Evolutionary conservation across 805 yeast genomes (phyloP), one percentile per base, ranked within the genome.

Genomic region (Candida wancherniae): DNA sequence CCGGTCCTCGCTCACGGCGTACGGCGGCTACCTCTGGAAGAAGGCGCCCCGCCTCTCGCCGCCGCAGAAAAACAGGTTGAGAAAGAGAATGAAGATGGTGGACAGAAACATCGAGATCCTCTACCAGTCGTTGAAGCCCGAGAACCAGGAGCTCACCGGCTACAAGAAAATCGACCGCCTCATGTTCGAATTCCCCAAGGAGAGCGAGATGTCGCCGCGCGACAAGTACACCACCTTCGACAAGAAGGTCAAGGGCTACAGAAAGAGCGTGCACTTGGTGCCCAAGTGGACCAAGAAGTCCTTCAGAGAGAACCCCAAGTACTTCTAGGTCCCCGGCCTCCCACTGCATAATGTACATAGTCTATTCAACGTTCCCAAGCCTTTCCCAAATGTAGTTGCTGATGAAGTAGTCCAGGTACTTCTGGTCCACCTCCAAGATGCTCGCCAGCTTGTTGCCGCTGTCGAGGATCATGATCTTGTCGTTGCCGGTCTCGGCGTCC

Each of bases 231-330:
- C 94, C 26, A 80, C 86, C 2, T 90, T 84, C 63, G 78, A 76
- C 60, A 81, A 74, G 57, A 77, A 77, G 48, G 72, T 79, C 9
- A 76, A 71, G 49, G 80, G 79, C 13, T 92, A 90, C 61, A 77
- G 97, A 65, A 90, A 87, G 63, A 79, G 88, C 42, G 77, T 84
- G 15, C 97, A 90, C 52, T 65, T 77, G 57, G 83, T 81, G 24
- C 95, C 96, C 13, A 84, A 87, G 54, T 87, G 95, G 94, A 87
- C 97, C 33, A 86, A 80, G 63, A 55, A 76, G 40, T 75, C 94
- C 6, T 71, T 80, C 57, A 78, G 96, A 65, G 77, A 73, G 36
- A 82, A 84, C 51, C 96, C 96, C 26, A 70, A 70, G 37, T 71
- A 79, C 52, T 80, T 73, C 55, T 84, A 63, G 33, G 26, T 9